These are phyloP conservation scores for Agarophyton chilense DNA, from an alignment of 23 red algal species.

Conservation along the genomic window DNA sequence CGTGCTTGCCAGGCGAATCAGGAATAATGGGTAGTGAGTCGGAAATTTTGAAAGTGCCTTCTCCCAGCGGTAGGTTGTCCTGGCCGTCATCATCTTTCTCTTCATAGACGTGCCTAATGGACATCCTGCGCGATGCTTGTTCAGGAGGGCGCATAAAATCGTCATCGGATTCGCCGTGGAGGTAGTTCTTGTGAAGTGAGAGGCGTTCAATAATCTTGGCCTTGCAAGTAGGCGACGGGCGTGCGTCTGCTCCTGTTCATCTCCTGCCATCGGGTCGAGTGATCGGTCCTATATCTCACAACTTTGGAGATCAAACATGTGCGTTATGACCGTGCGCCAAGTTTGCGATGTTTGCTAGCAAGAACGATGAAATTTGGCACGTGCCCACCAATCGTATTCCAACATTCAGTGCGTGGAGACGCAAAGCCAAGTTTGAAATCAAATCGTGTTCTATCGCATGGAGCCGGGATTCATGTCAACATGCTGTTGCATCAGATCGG, in stretches of 20 bases:
- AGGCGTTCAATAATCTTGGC: background rate
- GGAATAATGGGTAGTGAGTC: background rate
- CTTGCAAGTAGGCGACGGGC: constrained; percentile 13
- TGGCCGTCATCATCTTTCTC: constrained; percentile 25
- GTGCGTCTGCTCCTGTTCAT: constrained; percentile 22
- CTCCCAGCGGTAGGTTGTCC: constrained; percentile 13
- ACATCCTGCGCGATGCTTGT: background rate
- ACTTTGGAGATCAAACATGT: constrained; percentile 20
- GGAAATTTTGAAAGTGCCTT: background rate
- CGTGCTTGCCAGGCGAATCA: background rate
- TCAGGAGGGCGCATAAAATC: background rate
- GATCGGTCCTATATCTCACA: constrained; percentile 33
- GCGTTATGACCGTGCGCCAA: constrained; percentile 54
- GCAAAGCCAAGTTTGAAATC: constrained; percentile 33
- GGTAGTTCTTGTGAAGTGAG: too few relatives aligned
- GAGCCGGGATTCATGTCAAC: constrained; percentile 51
- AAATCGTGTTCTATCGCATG: constrained; percentile 39
- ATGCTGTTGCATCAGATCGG: constrained; percentile 64
- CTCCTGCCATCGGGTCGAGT: constrained; percentile 31
- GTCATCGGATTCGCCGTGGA: too few relatives aligned
- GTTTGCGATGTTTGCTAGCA: constrained; percentile 47
- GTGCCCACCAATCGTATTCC: constrained; percentile 53
- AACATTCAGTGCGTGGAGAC: constrained; percentile 57
- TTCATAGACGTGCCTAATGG: background rate
- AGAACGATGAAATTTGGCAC: constrained; percentile 72